Percentiles rank a stretch among this genome's conserved stretches.
Evolutionary conservation across 2,329 filamentous ascomycete genomes (phyloP).

Genomic region (Diaporthe destruens): DNA sequence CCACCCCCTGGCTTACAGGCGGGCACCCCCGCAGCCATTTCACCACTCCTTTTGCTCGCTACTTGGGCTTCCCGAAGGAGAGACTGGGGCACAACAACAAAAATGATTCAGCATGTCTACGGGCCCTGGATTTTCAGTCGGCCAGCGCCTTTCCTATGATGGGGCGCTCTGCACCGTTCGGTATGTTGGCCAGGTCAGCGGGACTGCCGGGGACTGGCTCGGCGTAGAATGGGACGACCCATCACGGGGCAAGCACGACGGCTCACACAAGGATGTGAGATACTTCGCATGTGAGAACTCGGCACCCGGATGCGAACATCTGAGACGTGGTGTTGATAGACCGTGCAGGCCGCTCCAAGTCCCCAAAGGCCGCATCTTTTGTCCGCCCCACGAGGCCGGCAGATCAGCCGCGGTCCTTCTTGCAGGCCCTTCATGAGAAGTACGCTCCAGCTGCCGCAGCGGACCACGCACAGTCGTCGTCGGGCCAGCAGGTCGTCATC

Average conservation of each 20-base stretch:
- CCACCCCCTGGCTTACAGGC: not conserved
- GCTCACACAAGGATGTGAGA: constrained; percentile 79
- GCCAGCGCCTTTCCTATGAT: constrained; percentile 85
- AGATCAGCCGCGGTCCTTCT: constrained; percentile 78
- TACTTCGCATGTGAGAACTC: constrained; percentile 85
- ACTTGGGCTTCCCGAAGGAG: not conserved
- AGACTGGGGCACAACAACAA: not conserved
- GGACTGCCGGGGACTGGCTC: constrained; percentile 85
- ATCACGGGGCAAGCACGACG: constrained; percentile 89
- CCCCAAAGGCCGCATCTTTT: constrained; percentile 84
- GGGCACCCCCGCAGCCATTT: not conserved
- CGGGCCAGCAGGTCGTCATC: constrained; percentile 71
- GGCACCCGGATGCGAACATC: constrained; percentile 12
- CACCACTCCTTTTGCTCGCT: not conserved
- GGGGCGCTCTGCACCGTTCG: constrained; percentile 85
- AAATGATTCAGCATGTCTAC: constrained; percentile 53
- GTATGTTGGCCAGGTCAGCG: constrained; percentile 82
- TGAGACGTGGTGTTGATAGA: not conserved
- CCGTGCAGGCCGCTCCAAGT: constrained; percentile 68
- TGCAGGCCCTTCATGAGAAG: constrained; percentile 84
- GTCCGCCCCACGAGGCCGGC: constrained; percentile 80
- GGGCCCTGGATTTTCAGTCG: constrained; percentile 59
- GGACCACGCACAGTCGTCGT: constrained; percentile 45
- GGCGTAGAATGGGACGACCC: constrained; percentile 98
- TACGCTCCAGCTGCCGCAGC: constrained; percentile 75